Percentiles rank a stretch among this genome's conserved stretches.
phyloP scores from a whole-genome alignment of 164 flowering plant genomes.

The Dillenia turbinata region DNA sequence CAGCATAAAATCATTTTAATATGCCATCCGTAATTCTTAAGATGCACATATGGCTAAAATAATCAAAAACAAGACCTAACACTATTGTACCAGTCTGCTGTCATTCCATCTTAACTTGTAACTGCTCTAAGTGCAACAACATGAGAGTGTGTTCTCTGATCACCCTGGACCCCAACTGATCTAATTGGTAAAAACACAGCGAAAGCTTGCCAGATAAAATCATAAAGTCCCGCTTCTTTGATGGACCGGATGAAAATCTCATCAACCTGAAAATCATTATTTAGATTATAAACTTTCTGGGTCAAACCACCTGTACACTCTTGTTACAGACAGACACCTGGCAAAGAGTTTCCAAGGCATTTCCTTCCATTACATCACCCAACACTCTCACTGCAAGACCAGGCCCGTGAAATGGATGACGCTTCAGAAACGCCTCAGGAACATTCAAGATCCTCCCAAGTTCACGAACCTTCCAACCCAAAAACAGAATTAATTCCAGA shows the following conservation, averaged over 20 bases:
- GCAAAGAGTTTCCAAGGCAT: conserved; percentile 79
- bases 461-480: conserved; percentile 66
- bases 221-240: conserved; percentile 92
- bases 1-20: too few species aligned
- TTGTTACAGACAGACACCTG: conserved; percentile 40
- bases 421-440: conserved; percentile 77
- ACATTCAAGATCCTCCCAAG: conserved; percentile 81
- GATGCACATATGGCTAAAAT: neutral
- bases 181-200: conserved; percentile 79
- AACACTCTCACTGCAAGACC: conserved; percentile 95
- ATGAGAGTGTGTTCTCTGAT: conserved; percentile 90
- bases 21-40: too few species aligned
- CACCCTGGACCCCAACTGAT: conserved; percentile 98
- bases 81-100: conserved; percentile 85
- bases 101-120: conserved; percentile 99
- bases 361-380: conserved; percentile 90
- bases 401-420: conserved; percentile 99
- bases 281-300: neutral
- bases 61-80: neutral
- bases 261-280: conserved; percentile 59
- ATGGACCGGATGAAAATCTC: conserved; percentile 93
- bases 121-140: conserved; percentile 95
- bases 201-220: conserved; percentile 97
- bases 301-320: neutral
- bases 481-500: neutral